phyloP scores from a whole-genome alignment of 306 rosid genomes.

The Trichosanthes truncata region DNA sequence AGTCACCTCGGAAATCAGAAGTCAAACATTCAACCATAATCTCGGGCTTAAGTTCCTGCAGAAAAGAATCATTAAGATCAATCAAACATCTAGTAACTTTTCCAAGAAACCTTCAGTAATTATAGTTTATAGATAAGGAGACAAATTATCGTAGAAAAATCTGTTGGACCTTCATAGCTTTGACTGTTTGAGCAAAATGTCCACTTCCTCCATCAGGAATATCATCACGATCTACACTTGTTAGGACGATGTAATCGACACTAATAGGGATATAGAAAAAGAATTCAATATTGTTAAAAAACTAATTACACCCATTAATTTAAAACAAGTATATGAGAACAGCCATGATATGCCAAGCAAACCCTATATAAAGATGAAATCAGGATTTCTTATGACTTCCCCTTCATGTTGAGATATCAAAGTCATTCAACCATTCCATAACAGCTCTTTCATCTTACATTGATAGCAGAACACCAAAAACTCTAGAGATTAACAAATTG shows the following conservation, averaged over 20 bases:
- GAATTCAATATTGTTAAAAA: not conserved
- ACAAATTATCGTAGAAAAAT: constrained; percentile 1
- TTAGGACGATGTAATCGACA: constrained; percentile 78
- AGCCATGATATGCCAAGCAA: not conserved
- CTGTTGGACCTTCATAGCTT: constrained; percentile 68
- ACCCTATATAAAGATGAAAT: not conserved
- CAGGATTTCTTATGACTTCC: not conserved
- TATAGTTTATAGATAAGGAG: not conserved
- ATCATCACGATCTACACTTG: constrained; percentile 98
- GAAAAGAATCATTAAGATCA: constrained; percentile 7
- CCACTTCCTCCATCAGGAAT: constrained; percentile 97
- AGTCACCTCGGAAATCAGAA: constrained; percentile 90
- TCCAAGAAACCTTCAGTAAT: not conserved
- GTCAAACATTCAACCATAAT: constrained; percentile 95
- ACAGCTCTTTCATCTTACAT: not conserved
- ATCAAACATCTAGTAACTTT: not conserved
- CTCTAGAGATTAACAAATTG: not conserved
- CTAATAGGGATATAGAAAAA: constrained; percentile 21
- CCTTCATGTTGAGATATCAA: not conserved
- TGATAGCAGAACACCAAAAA: not conserved
- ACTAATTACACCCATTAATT: not conserved
- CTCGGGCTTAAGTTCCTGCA: constrained; percentile 78
- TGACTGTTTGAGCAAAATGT: constrained; percentile 85
- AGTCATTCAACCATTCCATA: not conserved
- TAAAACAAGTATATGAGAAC: not conserved